phyloP scores from a whole-genome alignment of 495 filamentous ascomycete genomes.

The Penicillium herquei region DNA sequence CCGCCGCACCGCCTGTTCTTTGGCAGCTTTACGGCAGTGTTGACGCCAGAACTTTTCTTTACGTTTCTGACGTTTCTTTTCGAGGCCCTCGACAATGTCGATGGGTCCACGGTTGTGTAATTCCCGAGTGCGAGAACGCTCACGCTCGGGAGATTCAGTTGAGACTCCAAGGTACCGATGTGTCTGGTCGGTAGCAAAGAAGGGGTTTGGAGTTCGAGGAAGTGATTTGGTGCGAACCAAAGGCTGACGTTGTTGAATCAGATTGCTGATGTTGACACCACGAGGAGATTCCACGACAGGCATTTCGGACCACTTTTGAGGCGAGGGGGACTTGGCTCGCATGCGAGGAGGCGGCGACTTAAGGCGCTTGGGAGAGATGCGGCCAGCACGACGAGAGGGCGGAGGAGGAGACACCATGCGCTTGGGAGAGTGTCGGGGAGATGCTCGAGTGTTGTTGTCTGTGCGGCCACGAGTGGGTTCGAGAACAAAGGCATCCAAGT shows the following conservation, averaged over 20 bases:
- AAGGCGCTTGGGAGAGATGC: constrained; percentile 66
- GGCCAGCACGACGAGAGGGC: constrained; percentile 64
- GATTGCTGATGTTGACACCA: constrained; percentile 54
- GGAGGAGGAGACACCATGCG: constrained; percentile 58
- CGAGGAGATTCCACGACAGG: constrained; percentile 21
- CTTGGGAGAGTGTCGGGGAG: constrained; percentile 41
- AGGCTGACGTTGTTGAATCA: constrained; percentile 57
- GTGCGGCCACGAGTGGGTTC: constrained; percentile 36
- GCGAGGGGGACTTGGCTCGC: constrained; percentile 27
- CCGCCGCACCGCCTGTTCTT: constrained; percentile 57
- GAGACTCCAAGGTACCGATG: constrained; percentile 38
- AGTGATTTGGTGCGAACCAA: constrained; percentile 75
- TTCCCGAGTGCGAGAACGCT: constrained; percentile 42
- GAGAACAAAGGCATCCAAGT: constrained; percentile 35
- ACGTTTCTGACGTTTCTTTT: constrained; percentile 87
- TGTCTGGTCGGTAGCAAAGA: constrained; percentile 47
- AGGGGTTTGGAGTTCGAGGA: constrained; percentile 68
- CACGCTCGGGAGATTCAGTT: constrained; percentile 35
- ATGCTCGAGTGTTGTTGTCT: constrained; percentile 24
- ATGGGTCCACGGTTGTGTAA: constrained; percentile 77
- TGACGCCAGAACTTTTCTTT: constrained; percentile 88
- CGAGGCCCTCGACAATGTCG: constrained; percentile 94
- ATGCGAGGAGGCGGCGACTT: constrained; percentile 47
- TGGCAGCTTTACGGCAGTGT: constrained; percentile 66
- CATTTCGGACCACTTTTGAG: constrained; percentile 33